phyloP scores from a whole-genome alignment of 139 green algal genomes.

The Micractinium conductrix region DNA sequence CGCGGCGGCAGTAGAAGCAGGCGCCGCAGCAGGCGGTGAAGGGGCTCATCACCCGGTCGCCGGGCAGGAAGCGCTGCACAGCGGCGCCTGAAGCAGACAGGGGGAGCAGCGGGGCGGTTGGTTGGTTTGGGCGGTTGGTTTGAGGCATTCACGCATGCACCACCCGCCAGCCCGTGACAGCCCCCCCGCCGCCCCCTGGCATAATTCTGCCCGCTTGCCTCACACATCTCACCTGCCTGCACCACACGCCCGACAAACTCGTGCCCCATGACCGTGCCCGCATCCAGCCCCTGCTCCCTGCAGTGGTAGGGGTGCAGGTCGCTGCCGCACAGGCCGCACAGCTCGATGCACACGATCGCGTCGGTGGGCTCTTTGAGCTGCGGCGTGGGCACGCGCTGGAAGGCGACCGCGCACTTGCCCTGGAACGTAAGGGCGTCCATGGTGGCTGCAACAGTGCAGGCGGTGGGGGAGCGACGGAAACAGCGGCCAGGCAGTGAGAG shows the following conservation, averaged over 20 bases:
- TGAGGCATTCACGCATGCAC: neutral
- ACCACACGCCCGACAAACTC: conserved; percentile 59
- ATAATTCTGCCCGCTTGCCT: too few species aligned
- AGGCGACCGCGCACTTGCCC: conserved; percentile 24
- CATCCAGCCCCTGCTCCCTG: conserved; percentile 33
- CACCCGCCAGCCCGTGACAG: neutral
- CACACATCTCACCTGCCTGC: conserved; percentile 2
- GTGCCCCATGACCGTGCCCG: conserved; percentile 52
- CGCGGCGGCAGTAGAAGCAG: conserved; percentile 63
- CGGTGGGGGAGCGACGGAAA: too few species aligned
- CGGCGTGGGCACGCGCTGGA: conserved; percentile 21
- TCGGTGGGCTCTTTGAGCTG: conserved; percentile 14
- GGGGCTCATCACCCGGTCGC: conserved; percentile 63
- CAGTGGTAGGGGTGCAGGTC: conserved; percentile 15
- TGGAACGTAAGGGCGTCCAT: conserved; percentile 45
- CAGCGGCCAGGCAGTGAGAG: neutral
- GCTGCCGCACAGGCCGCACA: conserved; percentile 18
- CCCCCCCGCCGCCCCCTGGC: too few species aligned
- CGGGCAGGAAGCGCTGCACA: conserved; percentile 27
- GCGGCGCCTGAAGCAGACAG: neutral
- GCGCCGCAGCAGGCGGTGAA: conserved; percentile 66
- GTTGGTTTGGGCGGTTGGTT: too few species aligned
- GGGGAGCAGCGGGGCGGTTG: too few species aligned
- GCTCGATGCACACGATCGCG: conserved; percentile 11
- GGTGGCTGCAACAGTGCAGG: neutral